phyloP scores from a whole-genome alignment of 129 eudicot genomes.

The Escallonia rubra region DNA sequence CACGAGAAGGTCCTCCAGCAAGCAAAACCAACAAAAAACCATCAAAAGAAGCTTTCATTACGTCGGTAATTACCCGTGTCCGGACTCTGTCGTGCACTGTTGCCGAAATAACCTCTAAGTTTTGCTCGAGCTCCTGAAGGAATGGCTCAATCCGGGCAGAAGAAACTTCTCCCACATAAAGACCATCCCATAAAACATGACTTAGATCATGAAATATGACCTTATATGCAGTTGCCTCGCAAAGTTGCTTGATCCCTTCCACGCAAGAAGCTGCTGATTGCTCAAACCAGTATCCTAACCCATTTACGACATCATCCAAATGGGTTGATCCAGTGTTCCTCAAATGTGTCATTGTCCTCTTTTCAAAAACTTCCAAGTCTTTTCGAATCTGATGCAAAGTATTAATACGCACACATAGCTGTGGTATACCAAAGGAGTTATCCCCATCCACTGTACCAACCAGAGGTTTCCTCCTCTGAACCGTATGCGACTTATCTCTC shows the following conservation, averaged over 20 bases:
- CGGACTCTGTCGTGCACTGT: constrained; percentile 71
- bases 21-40: constrained; percentile 84
- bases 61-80: constrained; percentile 64
- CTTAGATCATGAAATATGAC: constrained; percentile 57
- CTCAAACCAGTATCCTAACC: constrained; percentile 41
- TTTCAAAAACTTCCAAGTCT: constrained; percentile 47
- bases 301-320: constrained; percentile 24
- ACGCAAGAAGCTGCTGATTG: constrained; percentile 48
- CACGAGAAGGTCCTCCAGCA: constrained; percentile 80
- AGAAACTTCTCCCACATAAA: constrained; percentile 49
- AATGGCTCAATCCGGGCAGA: constrained; percentile 75
- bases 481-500: constrained; percentile 47
- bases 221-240: constrained; percentile 66
- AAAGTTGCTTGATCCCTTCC: constrained; percentile 65
- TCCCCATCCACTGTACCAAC: constrained; percentile 27
- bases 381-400: constrained; percentile 58
- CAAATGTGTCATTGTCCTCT: constrained; percentile 42
- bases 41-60: constrained; percentile 85
- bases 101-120: constrained; percentile 49
- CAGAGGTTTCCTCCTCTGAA: constrained; percentile 39
- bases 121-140: constrained; percentile 66
- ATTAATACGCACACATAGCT: constrained; percentile 67
- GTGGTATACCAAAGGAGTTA: constrained; percentile 40
- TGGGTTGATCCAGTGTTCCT: constrained; percentile 34
- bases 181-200: constrained; percentile 54